Conservation (phyloP, 2,329 filamentous ascomycete species). For the Alternaria postmessia region DNA sequence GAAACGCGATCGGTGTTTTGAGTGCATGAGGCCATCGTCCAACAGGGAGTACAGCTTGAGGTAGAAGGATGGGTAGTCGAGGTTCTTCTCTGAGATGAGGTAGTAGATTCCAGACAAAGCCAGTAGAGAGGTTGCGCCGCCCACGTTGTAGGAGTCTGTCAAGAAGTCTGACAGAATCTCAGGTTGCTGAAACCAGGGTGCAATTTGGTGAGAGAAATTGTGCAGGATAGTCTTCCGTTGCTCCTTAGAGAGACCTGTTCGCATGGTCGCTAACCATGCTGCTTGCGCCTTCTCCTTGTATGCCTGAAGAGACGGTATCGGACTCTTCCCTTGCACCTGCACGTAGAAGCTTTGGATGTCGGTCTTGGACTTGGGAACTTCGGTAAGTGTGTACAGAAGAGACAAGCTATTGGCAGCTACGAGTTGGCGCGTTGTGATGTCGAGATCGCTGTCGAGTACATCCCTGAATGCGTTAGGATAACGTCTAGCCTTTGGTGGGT, state of each 20-base stretch:
- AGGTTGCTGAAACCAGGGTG: constrained; percentile 87
- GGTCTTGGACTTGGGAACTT: constrained; percentile 71
- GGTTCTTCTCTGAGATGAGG: constrained; percentile 89
- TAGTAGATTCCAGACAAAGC: constrained; percentile 94
- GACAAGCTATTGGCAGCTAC: constrained; percentile 64
- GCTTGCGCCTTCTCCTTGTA: constrained; percentile 85
- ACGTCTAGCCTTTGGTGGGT: background rate
- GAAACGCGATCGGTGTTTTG: constrained; percentile 91
- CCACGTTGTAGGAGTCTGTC: constrained; percentile 89
- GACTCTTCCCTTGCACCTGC: constrained; percentile 70
- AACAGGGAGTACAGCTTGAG: constrained; percentile 91
- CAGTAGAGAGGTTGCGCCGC: constrained; percentile 85
- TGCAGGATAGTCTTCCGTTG: constrained; percentile 82
- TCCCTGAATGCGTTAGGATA: constrained; percentile 15
- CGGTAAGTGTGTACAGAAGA: constrained; percentile 72
- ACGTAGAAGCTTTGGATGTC: constrained; percentile 76
- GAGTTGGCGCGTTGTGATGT: constrained; percentile 28
- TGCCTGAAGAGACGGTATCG: constrained; percentile 65
- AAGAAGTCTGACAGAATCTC: constrained; percentile 95
- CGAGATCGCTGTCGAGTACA: constrained; percentile 43
- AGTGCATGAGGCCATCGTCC: constrained; percentile 85
- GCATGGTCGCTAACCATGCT: constrained; percentile 83
- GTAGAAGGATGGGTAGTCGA: constrained; percentile 97
- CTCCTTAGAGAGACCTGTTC: constrained; percentile 69
- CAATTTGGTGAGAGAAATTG: constrained; percentile 78